Evolutionary conservation across 2,329 filamentous ascomycete genomes (phyloP).

Genomic region (Capronia americana): DNA sequence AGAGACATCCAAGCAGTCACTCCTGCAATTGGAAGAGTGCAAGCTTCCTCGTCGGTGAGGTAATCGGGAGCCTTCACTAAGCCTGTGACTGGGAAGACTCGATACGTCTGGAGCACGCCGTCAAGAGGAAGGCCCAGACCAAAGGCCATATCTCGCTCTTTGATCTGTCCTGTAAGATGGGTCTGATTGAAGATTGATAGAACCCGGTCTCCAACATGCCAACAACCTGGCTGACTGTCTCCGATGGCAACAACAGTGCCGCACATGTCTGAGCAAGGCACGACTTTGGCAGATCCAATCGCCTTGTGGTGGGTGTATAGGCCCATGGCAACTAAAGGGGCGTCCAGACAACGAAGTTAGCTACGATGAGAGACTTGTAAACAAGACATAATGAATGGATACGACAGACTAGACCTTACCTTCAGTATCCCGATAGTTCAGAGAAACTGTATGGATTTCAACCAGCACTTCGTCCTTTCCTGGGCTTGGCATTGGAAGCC

Average conservation of each 20-base stretch:
- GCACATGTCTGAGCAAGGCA: slow-evolving; percentile 51
- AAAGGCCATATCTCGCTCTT: slow-evolving; percentile 47
- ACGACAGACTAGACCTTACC: slow-evolving; percentile 5
- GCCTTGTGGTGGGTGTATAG: slow-evolving; percentile 31
- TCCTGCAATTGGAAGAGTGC: slow-evolving; percentile 52
- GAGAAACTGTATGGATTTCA: slow-evolving; percentile 59
- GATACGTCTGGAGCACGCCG: slow-evolving; percentile 53
- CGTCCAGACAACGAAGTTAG: neutral
- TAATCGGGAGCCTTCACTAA: slow-evolving; percentile 51
- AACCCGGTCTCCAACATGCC: slow-evolving; percentile 48
- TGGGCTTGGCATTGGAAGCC: slow-evolving; percentile 56
- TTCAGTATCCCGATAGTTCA: slow-evolving; percentile 60
- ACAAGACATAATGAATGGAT: too few species aligned
- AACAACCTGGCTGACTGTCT: slow-evolving; percentile 42
- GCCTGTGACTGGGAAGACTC: slow-evolving; percentile 51
- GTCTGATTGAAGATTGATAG: slow-evolving; percentile 50
- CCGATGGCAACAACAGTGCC: slow-evolving; percentile 51
- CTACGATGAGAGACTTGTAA: neutral
- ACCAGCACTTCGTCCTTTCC: slow-evolving; percentile 66
- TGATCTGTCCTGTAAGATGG: slow-evolving; percentile 50
- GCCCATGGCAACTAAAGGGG: slow-evolving; percentile 25
- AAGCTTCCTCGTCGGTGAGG: slow-evolving; percentile 51
- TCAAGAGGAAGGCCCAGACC: slow-evolving; percentile 44
- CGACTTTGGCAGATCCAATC: slow-evolving; percentile 32
- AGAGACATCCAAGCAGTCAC: slow-evolving; percentile 60